These are phyloP conservation scores for Penicillium fimorum DNA, from an alignment of 495 filamentous ascomycete species.

Conservation along the genomic window DNA sequence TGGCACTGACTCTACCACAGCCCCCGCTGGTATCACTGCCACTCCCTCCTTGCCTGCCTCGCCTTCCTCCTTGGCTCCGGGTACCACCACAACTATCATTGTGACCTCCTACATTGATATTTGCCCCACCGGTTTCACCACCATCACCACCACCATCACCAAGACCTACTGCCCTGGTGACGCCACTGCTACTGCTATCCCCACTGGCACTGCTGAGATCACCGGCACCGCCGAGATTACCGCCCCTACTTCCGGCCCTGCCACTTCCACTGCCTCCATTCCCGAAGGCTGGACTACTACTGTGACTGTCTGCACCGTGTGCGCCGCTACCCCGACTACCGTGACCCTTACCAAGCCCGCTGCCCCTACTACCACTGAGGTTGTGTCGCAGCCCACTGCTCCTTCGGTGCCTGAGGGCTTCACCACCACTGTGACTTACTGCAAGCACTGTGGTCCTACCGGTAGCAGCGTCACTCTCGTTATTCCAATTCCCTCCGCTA, in stretches of 20 bases:
- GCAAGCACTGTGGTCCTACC: slow-evolving; percentile 39
- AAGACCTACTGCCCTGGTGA: slow-evolving; percentile 40
- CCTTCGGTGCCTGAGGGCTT: slow-evolving; percentile 31
- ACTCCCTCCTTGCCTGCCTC: slow-evolving; percentile 42
- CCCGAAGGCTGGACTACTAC: slow-evolving; percentile 49
- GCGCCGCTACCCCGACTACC: slow-evolving; percentile 39
- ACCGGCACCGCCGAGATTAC: slow-evolving; percentile 21
- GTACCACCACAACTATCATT: slow-evolving; percentile 39
- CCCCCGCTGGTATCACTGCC: slow-evolving; percentile 35
- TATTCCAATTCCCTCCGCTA: slow-evolving; percentile 19
- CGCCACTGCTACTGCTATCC: slow-evolving; percentile 27
- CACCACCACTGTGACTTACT: slow-evolving; percentile 42
- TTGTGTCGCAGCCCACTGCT: slow-evolving; percentile 13
- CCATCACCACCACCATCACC: slow-evolving; percentile 41
- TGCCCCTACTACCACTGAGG: slow-evolving; percentile 11
- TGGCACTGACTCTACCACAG: slow-evolving; percentile 12
- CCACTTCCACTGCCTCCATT: slow-evolving; percentile 25
- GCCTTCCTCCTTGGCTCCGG: slow-evolving; percentile 30
- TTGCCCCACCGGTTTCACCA: slow-evolving; percentile 47
- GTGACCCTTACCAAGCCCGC: slow-evolving; percentile 45
- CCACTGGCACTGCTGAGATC: slow-evolving; percentile 18
- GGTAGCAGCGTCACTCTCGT: slow-evolving; percentile 39
- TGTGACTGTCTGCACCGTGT: slow-evolving; percentile 49
- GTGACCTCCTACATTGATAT: slow-evolving; percentile 45
- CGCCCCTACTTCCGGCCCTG: slow-evolving; percentile 15